These are phyloP conservation scores for Syzygium aqueum DNA, from an alignment of 345 rosid genomes.

Conservation along the genomic window DNA sequence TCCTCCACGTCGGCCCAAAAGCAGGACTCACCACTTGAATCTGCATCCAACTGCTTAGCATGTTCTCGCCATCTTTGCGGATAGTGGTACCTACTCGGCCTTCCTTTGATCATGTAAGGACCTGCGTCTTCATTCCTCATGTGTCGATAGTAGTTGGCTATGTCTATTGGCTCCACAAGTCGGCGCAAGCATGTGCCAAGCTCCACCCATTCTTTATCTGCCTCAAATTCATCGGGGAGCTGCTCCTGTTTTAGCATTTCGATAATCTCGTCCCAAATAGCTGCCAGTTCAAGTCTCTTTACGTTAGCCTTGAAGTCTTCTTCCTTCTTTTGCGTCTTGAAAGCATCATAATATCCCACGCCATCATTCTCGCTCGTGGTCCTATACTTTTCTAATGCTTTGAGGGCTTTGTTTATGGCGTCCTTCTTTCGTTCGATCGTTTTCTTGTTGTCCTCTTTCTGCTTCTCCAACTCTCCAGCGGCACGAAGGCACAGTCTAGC, in stretches of 20 bases:
- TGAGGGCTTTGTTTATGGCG: conserved; percentile 9
- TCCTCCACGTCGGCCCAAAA: conserved; percentile 87
- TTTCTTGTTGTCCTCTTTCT: conserved; percentile 19
- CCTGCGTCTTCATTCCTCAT: conserved; percentile 73
- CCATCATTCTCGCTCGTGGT: conserved; percentile 13
- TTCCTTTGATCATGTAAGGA: conserved; percentile 41
- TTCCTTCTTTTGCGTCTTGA: conserved; percentile 23
- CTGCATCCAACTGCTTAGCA: neutral
- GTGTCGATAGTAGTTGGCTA: conserved; percentile 70
- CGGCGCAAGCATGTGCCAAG: conserved; percentile 45
- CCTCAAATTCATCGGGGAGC: conserved; percentile 63
- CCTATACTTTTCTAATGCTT: conserved; percentile 22
- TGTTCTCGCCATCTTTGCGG: conserved; percentile 65
- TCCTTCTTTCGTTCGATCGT: conserved; percentile 6
- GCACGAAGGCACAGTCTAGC: conserved; percentile 34
- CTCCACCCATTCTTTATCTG: conserved; percentile 17
- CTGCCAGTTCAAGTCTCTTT: conserved; percentile 56
- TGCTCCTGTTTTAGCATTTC: conserved; percentile 52
- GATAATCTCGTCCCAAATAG: conserved; percentile 52
- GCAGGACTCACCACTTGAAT: conserved; percentile 33
- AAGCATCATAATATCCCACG: conserved; percentile 54
- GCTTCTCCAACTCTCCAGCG: conserved; percentile 49
- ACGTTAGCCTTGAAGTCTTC: conserved; percentile 65
- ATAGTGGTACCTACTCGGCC: conserved; percentile 59
- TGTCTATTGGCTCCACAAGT: conserved; percentile 65